Base-by-base conservation (phyloP, 208 protist species). In the Tritrichomonas musculus region DNA sequence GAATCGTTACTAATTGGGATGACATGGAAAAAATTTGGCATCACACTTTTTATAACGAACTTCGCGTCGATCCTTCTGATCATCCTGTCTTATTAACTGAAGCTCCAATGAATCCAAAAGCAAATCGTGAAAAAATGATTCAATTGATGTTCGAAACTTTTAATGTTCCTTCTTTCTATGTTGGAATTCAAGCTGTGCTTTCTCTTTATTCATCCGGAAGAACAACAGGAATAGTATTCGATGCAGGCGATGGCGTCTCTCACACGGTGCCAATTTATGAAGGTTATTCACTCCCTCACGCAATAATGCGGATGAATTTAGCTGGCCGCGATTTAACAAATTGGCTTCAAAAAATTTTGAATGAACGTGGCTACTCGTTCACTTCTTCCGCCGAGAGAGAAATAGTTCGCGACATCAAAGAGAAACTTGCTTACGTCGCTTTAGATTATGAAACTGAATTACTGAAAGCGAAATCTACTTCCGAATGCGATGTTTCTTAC, bases 131-230 rank as follows among this genome's bases (percentile, higher is more conserved):
- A 97, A 97, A 96, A 97, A 97, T 96, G n/a, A n/a, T n/a, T n/a
- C n/a, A n/a, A n/a, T n/a, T n/a, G n/a, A n/a, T n/a, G n/a, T n/a
- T n/a, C n/a, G n/a, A n/a, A n/a, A n/a, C n/a, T n/a, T n/a, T n/a
- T n/a, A n/a, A n/a, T n/a, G n/a, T n/a, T n/a, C n/a, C n/a, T n/a
- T n/a, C n/a, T n/a, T n/a, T n/a, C n/a, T n/a, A n/a, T n/a, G n/a
- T n/a, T n/a, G n/a, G n/a, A 41, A 98, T 99, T 88, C 98, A 99
- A 96, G 97, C 98, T 55, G 98, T 99, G 80, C 96, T 99, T 30
- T 98, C 98, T 1, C 96, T 99, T 39, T 97, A 97, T 95, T 96
- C 97, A 17, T 97, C 96, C 57, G 97, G 97, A 72, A 96, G 97
- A 94, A 97, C 96, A 66, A 98, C 97, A 47, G 97, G 97, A n/a